These are phyloP conservation scores for Entomortierella lignicola DNA, from an alignment of 192 early-diverging fungal species.

Conservation along the genomic window DNA sequence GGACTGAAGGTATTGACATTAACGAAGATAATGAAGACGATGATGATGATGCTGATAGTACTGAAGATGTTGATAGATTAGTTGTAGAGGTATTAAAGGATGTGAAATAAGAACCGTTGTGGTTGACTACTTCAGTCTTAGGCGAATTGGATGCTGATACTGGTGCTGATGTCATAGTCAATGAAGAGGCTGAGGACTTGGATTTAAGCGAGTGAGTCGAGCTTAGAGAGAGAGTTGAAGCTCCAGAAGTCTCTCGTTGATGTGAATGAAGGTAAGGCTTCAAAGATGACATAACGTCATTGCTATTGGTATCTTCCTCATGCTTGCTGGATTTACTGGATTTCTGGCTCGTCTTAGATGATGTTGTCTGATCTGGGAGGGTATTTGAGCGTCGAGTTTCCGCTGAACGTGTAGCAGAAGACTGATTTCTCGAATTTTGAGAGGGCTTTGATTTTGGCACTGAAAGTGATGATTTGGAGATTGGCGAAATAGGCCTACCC, in stretches of 20 bases:
- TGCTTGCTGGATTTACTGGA: not conserved
- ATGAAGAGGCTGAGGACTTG: conserved; percentile 34
- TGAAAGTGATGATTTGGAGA: conserved; percentile 1
- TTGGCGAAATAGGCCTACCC: conserved; percentile 31
- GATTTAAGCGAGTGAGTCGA: conserved; percentile 22
- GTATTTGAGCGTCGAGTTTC: conserved; percentile 13
- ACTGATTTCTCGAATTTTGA: not conserved
- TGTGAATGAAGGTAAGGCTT: conserved; percentile 6
- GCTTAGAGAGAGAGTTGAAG: conserved; percentile 1
- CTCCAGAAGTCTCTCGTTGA: conserved; percentile 11
- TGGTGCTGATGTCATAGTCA: conserved; percentile 8
- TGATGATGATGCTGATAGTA: not conserved
- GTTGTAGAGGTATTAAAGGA: not conserved
- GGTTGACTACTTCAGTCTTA: not conserved
- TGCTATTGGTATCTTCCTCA: not conserved
- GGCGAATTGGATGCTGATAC: conserved; percentile 16
- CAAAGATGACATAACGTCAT: not conserved
- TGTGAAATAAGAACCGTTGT: conserved; percentile 21
- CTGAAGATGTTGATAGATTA: not conserved
- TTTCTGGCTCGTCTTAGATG: not conserved
- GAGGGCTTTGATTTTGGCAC: not conserved
- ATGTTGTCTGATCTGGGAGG: not conserved
- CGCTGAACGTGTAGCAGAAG: not conserved
- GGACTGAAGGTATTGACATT: not conserved
- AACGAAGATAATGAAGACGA: not conserved